Evolutionary conservation across 2,329 filamentous ascomycete genomes (phyloP), one percentile per base, ranked within the genome.

Genomic region (Sarocladium brachiariae): DNA sequence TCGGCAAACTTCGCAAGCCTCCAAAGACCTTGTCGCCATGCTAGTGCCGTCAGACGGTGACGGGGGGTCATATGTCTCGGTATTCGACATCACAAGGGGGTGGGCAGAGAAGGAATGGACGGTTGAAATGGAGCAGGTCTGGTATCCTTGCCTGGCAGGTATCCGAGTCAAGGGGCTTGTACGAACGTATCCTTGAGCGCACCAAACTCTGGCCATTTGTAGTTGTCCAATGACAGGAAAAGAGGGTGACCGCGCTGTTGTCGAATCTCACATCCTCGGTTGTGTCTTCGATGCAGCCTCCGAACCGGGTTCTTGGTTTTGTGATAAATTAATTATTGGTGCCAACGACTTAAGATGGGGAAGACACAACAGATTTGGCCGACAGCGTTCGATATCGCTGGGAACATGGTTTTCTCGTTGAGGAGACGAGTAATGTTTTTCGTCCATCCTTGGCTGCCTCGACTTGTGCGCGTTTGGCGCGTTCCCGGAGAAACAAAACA

Each of bases 51-150:
- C 5, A 47, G 43, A 47, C 43, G 25, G 27, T 13, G 43, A 47
- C 16, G 27, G 43, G n/a, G n/a, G n/a, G n/a, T 21, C 27, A 24
- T 25, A 47, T 47, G 43, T 47, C 43, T 47, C 43, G 43, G 43
- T 47, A 47, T 47, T 47, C 25, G 13, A 23, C 43, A 31, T 19
- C 43, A 16, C 43, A 47, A 47, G 43, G 43, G 37, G 24, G 7
- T 11, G 21, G n/a, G n/a, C n/a, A n/a, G n/a, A n/a, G 16, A 10
- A 33, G 43, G 43, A 47, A 47, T 47, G 43, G 21, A 33, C 43
- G 43, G 27, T 21, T 47, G 43, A 47, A 23, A 33, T 47, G 39
- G 39, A 43, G 39, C 37, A 21, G 37, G 8, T 30, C 21, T 23
- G 11, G 8, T 8, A 4, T 10, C 27, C 43, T 47, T 30, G 43